Evolutionary conservation across 1,284 basidiomycete species (phyloP), one percentile per base, ranked within the genome.

Genomic region (Irpex sp.): DNA sequence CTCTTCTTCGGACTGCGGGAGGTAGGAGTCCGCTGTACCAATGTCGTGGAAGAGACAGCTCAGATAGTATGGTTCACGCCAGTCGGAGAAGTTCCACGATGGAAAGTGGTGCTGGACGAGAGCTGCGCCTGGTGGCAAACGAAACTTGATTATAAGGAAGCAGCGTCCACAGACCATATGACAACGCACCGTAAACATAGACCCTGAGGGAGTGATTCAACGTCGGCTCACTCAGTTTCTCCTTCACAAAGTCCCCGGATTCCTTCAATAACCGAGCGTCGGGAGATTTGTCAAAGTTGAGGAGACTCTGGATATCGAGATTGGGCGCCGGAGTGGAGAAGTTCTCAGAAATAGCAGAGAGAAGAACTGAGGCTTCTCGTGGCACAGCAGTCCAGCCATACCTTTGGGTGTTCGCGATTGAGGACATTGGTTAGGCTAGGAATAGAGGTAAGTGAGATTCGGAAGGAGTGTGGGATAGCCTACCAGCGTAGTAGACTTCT

Each of bases 1-100:
- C 49, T 51, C 49, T 17, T 51, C 49, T 5, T 19, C 17, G 8
- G 84, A 85, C 47, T 79, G 80, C 4, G 79, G 69, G 55, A 83
- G 75, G 70, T 81, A 81, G 51, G 74, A 73, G 57, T 83, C 78
- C 6, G 83, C 81, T 3, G 81, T 81, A 47, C 84, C 83, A 62
- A 85, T 84, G 69, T 86, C 84, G 67, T 85, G 84, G 60, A 85
- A 71, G 26, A 85, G 75, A 63, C 81, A 82, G 33, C 81, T 74
- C 51, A 84, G 74, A 66, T 81, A 84, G 71, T 83, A 84, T 15
- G 83, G 83, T 75, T 83, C 79, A 37, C 74, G 69, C 78, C 81
- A 83, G 11, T 72, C 66, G n/a, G 49, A 17, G 49, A 51, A 19
- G 9, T 17, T 19, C 49, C 49, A 51, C 8, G 49, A 15, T 4